Percentiles rank a stretch among this genome's conserved stretches.
Conservation (phyloP, 768 basidiomycete genomes). For the Imleria badia region DNA sequence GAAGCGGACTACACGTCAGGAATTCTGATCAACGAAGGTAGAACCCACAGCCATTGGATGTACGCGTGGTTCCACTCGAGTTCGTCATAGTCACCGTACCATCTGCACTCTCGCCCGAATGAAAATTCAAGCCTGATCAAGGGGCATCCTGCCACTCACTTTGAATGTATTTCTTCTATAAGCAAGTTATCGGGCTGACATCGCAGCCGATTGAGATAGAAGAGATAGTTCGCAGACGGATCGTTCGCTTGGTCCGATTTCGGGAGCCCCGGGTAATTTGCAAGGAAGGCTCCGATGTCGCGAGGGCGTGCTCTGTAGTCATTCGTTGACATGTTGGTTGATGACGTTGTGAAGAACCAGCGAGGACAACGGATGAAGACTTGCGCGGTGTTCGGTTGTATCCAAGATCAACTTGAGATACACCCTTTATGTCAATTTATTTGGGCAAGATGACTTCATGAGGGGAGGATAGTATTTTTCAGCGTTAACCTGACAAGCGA, state of each 20-base stretch:
- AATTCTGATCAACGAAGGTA: neutral
- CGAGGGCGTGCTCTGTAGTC: conserved; percentile 9
- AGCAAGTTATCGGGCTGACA: conserved; percentile 61
- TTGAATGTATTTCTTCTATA: conserved; percentile 62
- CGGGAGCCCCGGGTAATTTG: conserved; percentile 19
- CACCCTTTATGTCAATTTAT: neutral
- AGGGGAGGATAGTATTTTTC: neutral
- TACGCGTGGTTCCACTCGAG: conserved; percentile 71
- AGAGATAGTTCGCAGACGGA: conserved; percentile 49
- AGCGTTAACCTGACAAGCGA: neutral
- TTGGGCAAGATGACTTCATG: neutral
- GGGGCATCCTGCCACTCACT: conserved; percentile 36
- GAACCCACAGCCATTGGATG: conserved; percentile 76
- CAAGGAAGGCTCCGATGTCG: conserved; percentile 29
- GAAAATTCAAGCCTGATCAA: neutral
- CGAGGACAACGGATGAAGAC: conserved; percentile 13
- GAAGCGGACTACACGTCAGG: neutral
- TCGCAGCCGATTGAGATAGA: conserved; percentile 56
- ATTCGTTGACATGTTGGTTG: conserved; percentile 16
- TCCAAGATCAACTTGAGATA: neutral
- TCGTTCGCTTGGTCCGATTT: conserved; percentile 6
- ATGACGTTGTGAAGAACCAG: conserved; percentile 1
- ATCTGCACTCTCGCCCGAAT: conserved; percentile 41
- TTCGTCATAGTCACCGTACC: conserved; percentile 59
- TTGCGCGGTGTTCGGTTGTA: neutral